Conservation (phyloP, 164 flowering plant species). For the Warburgia ugandensis region DNA sequence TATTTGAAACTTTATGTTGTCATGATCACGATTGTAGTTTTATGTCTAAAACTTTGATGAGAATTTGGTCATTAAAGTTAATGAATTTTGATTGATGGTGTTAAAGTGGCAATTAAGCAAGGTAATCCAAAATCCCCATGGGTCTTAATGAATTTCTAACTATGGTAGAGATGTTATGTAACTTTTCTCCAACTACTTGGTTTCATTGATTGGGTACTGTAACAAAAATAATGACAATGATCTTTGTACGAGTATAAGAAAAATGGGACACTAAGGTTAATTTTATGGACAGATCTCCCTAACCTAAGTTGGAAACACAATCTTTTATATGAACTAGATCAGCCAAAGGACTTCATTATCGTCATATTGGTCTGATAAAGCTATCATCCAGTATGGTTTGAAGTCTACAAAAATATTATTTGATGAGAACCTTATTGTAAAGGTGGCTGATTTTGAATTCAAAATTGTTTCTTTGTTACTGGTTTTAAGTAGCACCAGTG, state of each 20-base stretch:
- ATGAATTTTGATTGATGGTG: slow-evolving; percentile 52
- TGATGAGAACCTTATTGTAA: slow-evolving; percentile 72
- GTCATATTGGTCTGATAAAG: slow-evolving; percentile 71
- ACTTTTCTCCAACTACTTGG: slow-evolving; percentile 77
- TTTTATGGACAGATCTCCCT: no score
- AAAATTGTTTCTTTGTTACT: no score
- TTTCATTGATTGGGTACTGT: slow-evolving; percentile 78
- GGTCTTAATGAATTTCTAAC: slow-evolving; percentile 67
- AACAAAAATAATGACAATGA: slow-evolving; percentile 67
- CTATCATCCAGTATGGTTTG: slow-evolving; percentile 83
- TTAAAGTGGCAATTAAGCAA: slow-evolving; percentile 69
- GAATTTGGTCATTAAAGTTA: slow-evolving; percentile 48
- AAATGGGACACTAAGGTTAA: slow-evolving; percentile 75
- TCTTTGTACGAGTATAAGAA: slow-evolving; percentile 79
- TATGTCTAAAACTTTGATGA: slow-evolving; percentile 48
- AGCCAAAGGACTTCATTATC: slow-evolving; percentile 84
- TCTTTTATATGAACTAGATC: slow-evolving; percentile 67
- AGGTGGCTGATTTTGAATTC: slow-evolving; percentile 92
- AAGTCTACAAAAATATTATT: slow-evolving; percentile 85
- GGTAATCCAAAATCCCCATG: slow-evolving; percentile 42
- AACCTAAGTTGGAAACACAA: no score
- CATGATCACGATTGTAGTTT: slow-evolving; percentile 16
- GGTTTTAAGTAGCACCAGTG: no score
- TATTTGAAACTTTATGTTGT: no score
- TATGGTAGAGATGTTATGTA: slow-evolving; percentile 73